phyloP scores from a whole-genome alignment of 2,329 filamentous ascomycete species.

The Neofusicoccum ribis region DNA sequence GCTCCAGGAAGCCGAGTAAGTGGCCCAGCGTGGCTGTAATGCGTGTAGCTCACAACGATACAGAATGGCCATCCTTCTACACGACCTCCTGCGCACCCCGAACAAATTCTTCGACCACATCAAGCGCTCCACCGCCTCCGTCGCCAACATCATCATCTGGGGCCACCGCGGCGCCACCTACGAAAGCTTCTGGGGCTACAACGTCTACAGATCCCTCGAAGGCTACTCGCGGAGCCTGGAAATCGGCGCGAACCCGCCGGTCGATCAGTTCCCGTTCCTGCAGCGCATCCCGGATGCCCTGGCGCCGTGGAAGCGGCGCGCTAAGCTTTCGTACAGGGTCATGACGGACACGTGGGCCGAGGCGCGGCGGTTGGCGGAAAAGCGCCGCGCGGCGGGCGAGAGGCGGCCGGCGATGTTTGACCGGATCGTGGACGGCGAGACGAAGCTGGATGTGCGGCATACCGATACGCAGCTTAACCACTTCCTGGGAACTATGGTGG shows the following conservation, averaged over 20 bases:
- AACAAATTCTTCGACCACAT: conserved; percentile 46
- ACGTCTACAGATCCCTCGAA: conserved; percentile 44
- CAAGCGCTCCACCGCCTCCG: conserved; percentile 50
- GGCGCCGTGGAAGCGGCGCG: conserved; percentile 23
- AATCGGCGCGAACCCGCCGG: conserved; percentile 48
- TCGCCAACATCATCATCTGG: conserved; percentile 38
- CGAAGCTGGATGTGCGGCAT: conserved; percentile 21
- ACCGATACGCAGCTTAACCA: conserved; percentile 36
- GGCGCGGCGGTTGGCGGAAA: conserved; percentile 19
- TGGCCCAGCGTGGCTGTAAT: no score
- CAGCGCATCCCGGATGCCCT: conserved; percentile 41
- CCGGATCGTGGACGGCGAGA: conserved; percentile 16
- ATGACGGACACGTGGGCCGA: conserved; percentile 21
- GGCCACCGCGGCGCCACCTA: conserved; percentile 26
- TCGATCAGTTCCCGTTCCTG: conserved; percentile 46
- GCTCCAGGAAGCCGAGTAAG: conserved; percentile 24
- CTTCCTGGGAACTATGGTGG: conserved; percentile 36
- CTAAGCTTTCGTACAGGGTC: conserved; percentile 23
- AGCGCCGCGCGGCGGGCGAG: conserved; percentile 20
- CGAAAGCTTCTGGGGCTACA: conserved; percentile 29
- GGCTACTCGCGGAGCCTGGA: conserved; percentile 46
- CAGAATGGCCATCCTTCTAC: conserved; percentile 22
- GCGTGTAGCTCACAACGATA: background rate
- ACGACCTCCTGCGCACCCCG: conserved; percentile 22
- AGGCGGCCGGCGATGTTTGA: conserved; percentile 22